Conservation (phyloP, 148 eudicot genomes). For the Rhododendron vialii region DNA sequence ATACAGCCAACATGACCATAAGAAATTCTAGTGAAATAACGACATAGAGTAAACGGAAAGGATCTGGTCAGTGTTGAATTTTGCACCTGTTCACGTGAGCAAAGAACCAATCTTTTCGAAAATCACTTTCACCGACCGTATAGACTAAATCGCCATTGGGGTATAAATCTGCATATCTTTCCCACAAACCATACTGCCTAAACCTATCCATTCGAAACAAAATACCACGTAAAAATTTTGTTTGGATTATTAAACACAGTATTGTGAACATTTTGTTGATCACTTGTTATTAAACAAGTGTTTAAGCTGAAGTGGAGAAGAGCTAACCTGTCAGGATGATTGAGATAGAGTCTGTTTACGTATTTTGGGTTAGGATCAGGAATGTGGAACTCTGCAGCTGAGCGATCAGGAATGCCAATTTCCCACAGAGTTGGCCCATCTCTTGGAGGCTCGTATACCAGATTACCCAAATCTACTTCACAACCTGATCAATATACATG, state of each 20-base stretch:
- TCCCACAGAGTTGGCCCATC: conserved; percentile 95
- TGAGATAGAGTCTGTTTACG: conserved; percentile 54
- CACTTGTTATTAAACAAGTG: not conserved
- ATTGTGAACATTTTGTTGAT: not conserved
- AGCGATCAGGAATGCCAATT: conserved; percentile 85
- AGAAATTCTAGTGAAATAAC: not conserved
- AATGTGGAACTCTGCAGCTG: conserved; percentile 72
- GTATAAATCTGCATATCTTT: conserved; percentile 71
- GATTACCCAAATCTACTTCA: conserved; percentile 25
- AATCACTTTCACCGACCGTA: conserved; percentile 59
- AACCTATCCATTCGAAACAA: conserved; percentile 29
- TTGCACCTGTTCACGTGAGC: conserved; percentile 79
- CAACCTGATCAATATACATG: not conserved
- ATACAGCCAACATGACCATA: not conserved
- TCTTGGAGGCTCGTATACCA: conserved; percentile 73
- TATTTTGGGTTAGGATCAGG: conserved; percentile 85
- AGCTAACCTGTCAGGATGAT: conserved; percentile 74
- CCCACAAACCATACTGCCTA: conserved; percentile 93
- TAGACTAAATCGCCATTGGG: conserved; percentile 66
- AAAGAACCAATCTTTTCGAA: conserved; percentile 77
- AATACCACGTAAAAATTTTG: not conserved
- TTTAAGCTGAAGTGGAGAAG: not conserved
- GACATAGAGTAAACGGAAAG: not conserved
- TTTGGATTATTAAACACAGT: not conserved
- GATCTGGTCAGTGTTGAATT: not conserved